Conservation (phyloP, 2,329 filamentous ascomycete genomes). For the Botrytis fabae region DNA sequence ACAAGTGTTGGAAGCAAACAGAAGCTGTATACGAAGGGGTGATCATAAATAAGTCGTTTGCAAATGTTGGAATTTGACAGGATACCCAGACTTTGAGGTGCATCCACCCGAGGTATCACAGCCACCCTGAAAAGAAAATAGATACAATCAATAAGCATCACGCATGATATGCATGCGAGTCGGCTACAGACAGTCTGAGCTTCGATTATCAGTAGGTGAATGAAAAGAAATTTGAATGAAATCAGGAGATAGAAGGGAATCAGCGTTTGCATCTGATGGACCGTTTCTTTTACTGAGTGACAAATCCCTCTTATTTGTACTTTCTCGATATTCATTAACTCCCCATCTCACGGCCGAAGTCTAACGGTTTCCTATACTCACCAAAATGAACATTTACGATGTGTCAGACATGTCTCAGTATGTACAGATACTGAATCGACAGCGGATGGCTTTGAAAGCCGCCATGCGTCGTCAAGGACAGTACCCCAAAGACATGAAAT, state of each 20-base stretch:
- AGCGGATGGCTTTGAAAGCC: conserved; percentile 11
- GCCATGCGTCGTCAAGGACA: conserved; percentile 19
- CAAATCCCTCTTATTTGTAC: neutral
- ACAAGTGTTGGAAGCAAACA: neutral
- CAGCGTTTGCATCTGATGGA: neutral
- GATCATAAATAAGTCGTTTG: neutral
- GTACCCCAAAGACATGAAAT: conserved; percentile 10
- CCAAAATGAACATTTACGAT: conserved; percentile 23
- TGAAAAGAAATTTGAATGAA: neutral
- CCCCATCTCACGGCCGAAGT: neutral
- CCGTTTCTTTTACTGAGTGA: too few relatives aligned
- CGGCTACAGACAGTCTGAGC: neutral
- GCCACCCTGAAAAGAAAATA: neutral
- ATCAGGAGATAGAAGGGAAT: neutral
- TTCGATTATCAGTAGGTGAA: neutral
- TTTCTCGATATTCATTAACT: neutral
- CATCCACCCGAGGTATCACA: neutral
- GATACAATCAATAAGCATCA: neutral
- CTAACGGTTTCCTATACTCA: neutral
- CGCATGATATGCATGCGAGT: neutral
- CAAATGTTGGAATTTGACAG: neutral
- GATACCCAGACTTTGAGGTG: neutral
- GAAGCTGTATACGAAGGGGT: neutral
- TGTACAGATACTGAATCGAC: conserved; percentile 1
- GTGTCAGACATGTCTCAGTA: conserved; percentile 19